These are phyloP conservation scores for Penstemon barbatus DNA, from an alignment of 257 asterid genomes.

Conservation along the genomic window DNA sequence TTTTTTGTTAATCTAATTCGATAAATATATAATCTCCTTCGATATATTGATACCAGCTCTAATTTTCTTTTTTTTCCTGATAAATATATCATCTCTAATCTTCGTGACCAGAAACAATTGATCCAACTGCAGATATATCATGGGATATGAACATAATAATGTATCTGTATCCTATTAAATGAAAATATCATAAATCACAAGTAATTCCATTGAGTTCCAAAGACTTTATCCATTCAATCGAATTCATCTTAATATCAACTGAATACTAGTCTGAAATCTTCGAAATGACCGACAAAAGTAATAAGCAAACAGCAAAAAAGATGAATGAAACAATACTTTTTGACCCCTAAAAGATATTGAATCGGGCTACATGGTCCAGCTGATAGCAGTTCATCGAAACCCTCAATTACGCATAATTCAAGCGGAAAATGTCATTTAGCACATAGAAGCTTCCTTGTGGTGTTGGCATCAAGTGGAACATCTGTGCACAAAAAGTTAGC, in stretches of 20 bases:
- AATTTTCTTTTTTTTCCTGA: neutral
- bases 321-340: slow-evolving; percentile 5
- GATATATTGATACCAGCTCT: neutral
- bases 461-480: slow-evolving; percentile 64
- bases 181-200: slow-evolving; percentile 1
- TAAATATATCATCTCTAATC: neutral
- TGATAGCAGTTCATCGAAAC: slow-evolving; percentile 8
- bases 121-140: neutral
- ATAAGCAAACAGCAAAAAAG: slow-evolving; percentile 18
- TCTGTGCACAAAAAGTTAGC: slow-evolving; percentile 34
- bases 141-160: neutral
- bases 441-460: slow-evolving; percentile 58
- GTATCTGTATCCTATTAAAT: neutral
- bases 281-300: slow-evolving; percentile 18
- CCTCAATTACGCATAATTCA: slow-evolving; percentile 51
- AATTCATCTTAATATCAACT: slow-evolving; percentile 22
- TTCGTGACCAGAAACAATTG: neutral
- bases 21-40: too few species aligned
- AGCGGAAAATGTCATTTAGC: slow-evolving; percentile 57
- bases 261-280: slow-evolving; percentile 11
- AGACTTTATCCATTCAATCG: slow-evolving; percentile 16
- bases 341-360: slow-evolving; percentile 1
- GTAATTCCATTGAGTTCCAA: slow-evolving; percentile 6
- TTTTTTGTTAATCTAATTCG: neutral
- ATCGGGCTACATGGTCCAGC: slow-evolving; percentile 9